Base-by-base conservation (phyloP, 163 green algal species). In the Chlamydomonas reinhardtii region DNA sequence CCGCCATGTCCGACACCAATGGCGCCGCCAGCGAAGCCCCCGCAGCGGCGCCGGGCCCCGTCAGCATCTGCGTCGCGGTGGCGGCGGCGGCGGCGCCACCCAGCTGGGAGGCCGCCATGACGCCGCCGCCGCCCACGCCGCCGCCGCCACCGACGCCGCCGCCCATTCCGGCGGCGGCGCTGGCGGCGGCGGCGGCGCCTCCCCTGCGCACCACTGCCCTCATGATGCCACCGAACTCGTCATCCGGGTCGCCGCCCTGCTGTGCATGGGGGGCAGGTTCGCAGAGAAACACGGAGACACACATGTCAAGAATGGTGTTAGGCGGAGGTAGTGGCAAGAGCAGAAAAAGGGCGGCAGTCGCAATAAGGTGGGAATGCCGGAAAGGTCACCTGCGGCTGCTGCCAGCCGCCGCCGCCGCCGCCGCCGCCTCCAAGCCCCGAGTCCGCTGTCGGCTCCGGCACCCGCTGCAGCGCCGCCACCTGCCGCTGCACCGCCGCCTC, bases 21-120 rank as follows among this genome's bases (percentile, higher is more conserved):
- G 35, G 14, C 64, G 34, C 43, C 65, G 39, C 39, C 43, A 29
- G 31, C 77, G 76, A 16, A 25, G 56, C 66, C 29, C 48, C 69
- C 9, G 69, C 48, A 4, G 79, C 68, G 12, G 27, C 24, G 27
- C 79, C 79, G 8, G 79, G 48, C 0, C 79, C 79, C 27, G 79
- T 77, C 79, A 85, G 79, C 69, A 85, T 37, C 79, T 85, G 79
- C 8, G 17, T 85, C 31, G 15, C 68, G 27, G 48, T n/a, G 68
- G 22, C 37, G 68, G 70, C 68, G 11, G 48, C 48, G 11, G 48
- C 48, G 14, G 48, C 68, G 54, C 54, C 79, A 0, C 64, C 39
- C 16, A 64, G 0, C 52, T 73, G 68, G n/a, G 68, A n/a, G 16
- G 9, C 52, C 27, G 34, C 14, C 31, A 25, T 29, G 22, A 39